Evolutionary conservation across 257 asterid species (phyloP).

Genomic region (Lycium barbarum): DNA sequence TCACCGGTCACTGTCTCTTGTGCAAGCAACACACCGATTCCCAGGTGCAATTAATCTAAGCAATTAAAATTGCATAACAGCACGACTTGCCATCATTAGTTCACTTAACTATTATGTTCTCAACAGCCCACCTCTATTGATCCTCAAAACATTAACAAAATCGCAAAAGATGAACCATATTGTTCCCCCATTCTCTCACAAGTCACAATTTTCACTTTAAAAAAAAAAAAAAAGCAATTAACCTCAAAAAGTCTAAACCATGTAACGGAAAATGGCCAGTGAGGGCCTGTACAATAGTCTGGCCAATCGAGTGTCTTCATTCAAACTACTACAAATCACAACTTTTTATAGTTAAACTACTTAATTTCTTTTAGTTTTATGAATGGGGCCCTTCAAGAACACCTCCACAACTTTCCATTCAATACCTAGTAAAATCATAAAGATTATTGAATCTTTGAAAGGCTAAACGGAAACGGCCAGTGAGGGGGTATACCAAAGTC

Average conservation of each 20-base stretch:
- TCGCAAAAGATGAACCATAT: background rate
- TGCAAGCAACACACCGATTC: background rate
- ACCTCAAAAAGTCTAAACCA: background rate
- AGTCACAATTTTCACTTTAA: background rate
- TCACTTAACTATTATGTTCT: background rate
- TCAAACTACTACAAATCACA: background rate
- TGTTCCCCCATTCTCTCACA: background rate
- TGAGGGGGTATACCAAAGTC: too few species aligned
- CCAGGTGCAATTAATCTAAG: background rate
- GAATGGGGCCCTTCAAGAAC: too few species aligned
- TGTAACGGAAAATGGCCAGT: background rate
- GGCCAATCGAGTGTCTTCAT: background rate
- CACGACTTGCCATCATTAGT: background rate
- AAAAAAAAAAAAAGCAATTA: background rate
- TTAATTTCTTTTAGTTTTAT: too few species aligned
- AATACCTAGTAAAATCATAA: too few species aligned
- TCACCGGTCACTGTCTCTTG: background rate
- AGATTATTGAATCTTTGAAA: too few species aligned
- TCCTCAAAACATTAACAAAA: background rate
- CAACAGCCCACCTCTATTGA: background rate
- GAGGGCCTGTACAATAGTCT: background rate
- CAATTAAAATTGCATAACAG: background rate
- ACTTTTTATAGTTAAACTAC: conserved; percentile 15
- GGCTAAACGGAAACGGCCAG: too few species aligned
- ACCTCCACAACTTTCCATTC: too few species aligned